phyloP scores from a whole-genome alignment of 129 eudicot species.

The Kitagawia praeruptora region DNA sequence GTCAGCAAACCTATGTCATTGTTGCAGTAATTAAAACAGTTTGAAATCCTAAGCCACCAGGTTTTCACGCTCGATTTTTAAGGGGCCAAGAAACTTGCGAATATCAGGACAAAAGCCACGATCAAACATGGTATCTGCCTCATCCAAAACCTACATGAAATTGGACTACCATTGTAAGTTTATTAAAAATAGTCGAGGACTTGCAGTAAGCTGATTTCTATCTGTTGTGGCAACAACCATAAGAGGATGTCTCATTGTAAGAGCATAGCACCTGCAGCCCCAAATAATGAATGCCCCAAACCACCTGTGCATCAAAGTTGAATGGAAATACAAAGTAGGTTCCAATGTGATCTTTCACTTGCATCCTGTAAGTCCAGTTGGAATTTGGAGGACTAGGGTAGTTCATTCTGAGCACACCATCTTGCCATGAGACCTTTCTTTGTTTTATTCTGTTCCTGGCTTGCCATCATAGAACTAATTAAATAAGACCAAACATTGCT shows the following conservation, averaged over 20 bases:
- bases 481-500: neutral
- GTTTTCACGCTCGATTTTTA: too few relatives aligned
- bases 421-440: constrained; percentile 82
- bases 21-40: too few relatives aligned
- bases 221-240: too few relatives aligned
- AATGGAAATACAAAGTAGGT: constrained; percentile 56
- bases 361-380: constrained; percentile 70
- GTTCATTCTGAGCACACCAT: constrained; percentile 88
- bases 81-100: too few relatives aligned
- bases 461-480: constrained; percentile 6
- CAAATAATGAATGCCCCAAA: constrained; percentile 55
- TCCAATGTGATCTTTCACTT: constrained; percentile 88
- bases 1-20: too few relatives aligned
- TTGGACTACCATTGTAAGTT: constrained; percentile 8
- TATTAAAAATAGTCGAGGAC: neutral
- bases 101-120: constrained; percentile 98
- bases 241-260: too few relatives aligned
- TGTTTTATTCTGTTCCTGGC: constrained; percentile 77
- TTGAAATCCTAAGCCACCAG: too few relatives aligned
- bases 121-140: constrained; percentile 99
- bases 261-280: too few relatives aligned
- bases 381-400: constrained; percentile 69
- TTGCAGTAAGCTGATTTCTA: neutral
- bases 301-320: constrained; percentile 68
- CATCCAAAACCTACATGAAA: constrained; percentile 78